Percentiles rank a stretch among this genome's conserved stretches.
Evolutionary conservation across 768 basidiomycete species (phyloP).

Genomic region (Rubroboletus pulcherrimus): DNA sequence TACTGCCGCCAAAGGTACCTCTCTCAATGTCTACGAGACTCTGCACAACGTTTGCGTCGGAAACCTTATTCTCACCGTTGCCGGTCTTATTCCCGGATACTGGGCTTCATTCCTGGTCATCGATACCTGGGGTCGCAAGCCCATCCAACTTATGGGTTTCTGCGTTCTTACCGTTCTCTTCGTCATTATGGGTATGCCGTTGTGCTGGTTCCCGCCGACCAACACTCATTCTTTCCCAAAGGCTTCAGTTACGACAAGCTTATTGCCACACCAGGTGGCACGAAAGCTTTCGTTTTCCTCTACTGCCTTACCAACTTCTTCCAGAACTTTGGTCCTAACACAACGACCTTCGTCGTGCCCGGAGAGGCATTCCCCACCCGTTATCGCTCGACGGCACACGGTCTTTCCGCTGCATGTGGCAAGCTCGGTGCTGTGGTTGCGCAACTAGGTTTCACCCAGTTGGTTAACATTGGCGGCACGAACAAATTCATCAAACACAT

Average conservation of each 20-base stretch:
- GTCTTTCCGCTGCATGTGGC: slow-evolving; percentile 79
- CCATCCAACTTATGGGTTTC: slow-evolving; percentile 81
- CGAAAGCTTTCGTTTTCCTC: slow-evolving; percentile 70
- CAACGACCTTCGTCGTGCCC: slow-evolving; percentile 76
- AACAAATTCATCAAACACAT: slow-evolving; percentile 64
- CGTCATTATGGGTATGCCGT: slow-evolving; percentile 57
- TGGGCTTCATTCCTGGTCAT: slow-evolving; percentile 54
- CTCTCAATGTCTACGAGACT: slow-evolving; percentile 47
- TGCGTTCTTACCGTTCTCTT: slow-evolving; percentile 61
- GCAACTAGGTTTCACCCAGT: slow-evolving; percentile 69
- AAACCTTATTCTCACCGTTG: slow-evolving; percentile 71
- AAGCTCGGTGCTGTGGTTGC: slow-evolving; percentile 82
- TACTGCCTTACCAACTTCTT: slow-evolving; percentile 89
- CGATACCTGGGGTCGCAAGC: slow-evolving; percentile 78
- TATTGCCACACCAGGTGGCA: slow-evolving; percentile 37
- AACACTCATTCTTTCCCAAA: slow-evolving; percentile 22
- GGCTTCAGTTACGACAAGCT: slow-evolving; percentile 67
- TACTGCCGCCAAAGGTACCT: slow-evolving; percentile 21
- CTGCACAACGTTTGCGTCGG: slow-evolving; percentile 67
- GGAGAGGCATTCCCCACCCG: slow-evolving; percentile 87
- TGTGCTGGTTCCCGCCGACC: neutral
- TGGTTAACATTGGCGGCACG: slow-evolving; percentile 66
- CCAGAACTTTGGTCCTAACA: slow-evolving; percentile 85
- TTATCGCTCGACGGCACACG: slow-evolving; percentile 81
- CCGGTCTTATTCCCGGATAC: slow-evolving; percentile 82